These are phyloP conservation scores for Ensete ventricosum DNA, from an alignment of 176 grass and related monocot genomes.

Conservation along the genomic window DNA sequence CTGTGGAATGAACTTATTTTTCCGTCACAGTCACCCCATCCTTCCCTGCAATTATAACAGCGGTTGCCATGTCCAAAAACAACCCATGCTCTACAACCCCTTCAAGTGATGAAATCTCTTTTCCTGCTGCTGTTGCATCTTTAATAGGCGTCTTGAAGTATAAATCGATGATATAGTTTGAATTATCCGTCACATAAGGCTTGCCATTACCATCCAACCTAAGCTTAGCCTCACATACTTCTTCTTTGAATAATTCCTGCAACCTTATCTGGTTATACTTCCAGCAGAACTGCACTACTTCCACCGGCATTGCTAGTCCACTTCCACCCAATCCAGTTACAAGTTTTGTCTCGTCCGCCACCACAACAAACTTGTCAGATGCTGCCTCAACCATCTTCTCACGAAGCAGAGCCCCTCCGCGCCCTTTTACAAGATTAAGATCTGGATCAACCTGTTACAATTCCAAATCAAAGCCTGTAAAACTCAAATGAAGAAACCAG, in stretches of 20 bases:
- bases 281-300: slow-evolving; percentile 98
- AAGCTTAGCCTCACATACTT: slow-evolving; percentile 71
- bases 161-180: slow-evolving; percentile 53
- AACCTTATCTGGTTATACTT: slow-evolving; percentile 71
- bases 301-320: slow-evolving; percentile 89
- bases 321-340: slow-evolving; percentile 90
- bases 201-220: slow-evolving; percentile 51
- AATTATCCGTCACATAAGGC: slow-evolving; percentile 84
- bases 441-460: slow-evolving; percentile 68
- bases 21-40: slow-evolving; percentile 69
- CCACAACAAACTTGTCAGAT: slow-evolving; percentile 70
- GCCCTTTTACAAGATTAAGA: slow-evolving; percentile 89
- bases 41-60: slow-evolving; percentile 84
- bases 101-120: slow-evolving; percentile 63
- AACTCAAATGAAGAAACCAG: too few species aligned
- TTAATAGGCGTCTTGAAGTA: slow-evolving; percentile 89
- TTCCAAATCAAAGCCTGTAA: background rate
- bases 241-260: slow-evolving; percentile 66
- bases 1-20: slow-evolving; percentile 37
- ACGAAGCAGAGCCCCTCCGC: slow-evolving; percentile 82
- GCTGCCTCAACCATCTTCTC: slow-evolving; percentile 95
- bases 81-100: slow-evolving; percentile 90
- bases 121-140: slow-evolving; percentile 58
- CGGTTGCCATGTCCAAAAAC: slow-evolving; percentile 90
- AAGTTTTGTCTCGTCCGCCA: slow-evolving; percentile 81